Evolutionary conservation across 257 asterid genomes (phyloP).

Genomic region (Solanum habrochaites): DNA sequence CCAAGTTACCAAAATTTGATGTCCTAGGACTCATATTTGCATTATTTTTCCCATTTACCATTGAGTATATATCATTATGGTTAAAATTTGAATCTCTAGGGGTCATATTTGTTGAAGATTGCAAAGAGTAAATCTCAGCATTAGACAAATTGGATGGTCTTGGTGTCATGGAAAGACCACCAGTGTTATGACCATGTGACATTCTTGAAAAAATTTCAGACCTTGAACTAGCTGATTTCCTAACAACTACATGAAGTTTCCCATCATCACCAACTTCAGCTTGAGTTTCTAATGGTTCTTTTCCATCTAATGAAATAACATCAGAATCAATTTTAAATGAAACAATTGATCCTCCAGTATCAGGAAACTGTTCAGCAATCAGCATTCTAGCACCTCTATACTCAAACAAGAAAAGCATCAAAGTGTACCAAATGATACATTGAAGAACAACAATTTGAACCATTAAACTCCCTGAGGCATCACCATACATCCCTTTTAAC

Average conservation of each 20-base stretch:
- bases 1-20: conserved; percentile 33
- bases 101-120: conserved; percentile 53
- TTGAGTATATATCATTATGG: conserved; percentile 40
- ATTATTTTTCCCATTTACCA: conserved; percentile 33
- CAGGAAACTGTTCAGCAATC: conserved; percentile 66
- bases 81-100: conserved; percentile 56
- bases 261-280: conserved; percentile 67
- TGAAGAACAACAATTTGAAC: conserved; percentile 61
- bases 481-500: conserved; percentile 54
- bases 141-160: conserved; percentile 51
- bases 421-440: conserved; percentile 65
- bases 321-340: conserved; percentile 59
- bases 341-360: conserved; percentile 43
- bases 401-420: conserved; percentile 59
- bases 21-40: conserved; percentile 33
- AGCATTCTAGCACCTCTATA: conserved; percentile 53
- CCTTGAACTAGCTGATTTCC: conserved; percentile 48
- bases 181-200: conserved; percentile 26
- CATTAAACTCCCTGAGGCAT: conserved; percentile 40
- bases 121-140: conserved; percentile 62
- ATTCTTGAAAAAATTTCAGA: conserved; percentile 43
- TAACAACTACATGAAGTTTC: conserved; percentile 50
- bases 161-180: conserved; percentile 41
- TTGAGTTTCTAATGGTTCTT: conserved; percentile 45
- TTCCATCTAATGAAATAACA: conserved; percentile 44